phyloP scores from a whole-genome alignment of 805 yeast species.

The Yamadazyma kitorensis region DNA sequence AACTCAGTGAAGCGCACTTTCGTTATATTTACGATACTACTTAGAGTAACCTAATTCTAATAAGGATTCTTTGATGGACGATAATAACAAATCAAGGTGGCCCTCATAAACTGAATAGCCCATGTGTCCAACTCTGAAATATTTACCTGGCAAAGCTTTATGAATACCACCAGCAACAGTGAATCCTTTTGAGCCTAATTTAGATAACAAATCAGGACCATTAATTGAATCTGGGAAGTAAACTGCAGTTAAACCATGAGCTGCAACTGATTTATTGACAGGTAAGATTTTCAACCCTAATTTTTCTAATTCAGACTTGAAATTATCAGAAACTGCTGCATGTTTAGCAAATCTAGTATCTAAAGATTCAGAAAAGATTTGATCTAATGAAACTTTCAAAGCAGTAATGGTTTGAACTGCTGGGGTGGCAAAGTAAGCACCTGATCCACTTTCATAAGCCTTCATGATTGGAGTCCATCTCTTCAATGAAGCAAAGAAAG shows the following conservation, averaged over 20 bases:
- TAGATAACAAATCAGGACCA: conserved; percentile 62
- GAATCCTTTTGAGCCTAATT: conserved; percentile 64
- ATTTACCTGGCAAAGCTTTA: conserved; percentile 71
- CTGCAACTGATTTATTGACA: conserved; percentile 57
- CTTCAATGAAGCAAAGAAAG: conserved; percentile 69
- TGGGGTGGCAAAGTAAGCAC: conserved; percentile 96
- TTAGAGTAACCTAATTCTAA: conserved; percentile 17
- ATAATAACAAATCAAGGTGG: conserved; percentile 33
- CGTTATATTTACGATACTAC: background rate
- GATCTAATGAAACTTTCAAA: conserved; percentile 69
- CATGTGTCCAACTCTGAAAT: conserved; percentile 96
- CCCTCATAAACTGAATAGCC: conserved; percentile 63
- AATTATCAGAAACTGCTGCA: conserved; percentile 55
- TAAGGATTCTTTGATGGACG: conserved; percentile 32
- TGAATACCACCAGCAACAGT: conserved; percentile 90
- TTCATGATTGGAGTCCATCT: conserved; percentile 88
- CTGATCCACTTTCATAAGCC: conserved; percentile 76
- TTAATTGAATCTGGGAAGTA: conserved; percentile 75
- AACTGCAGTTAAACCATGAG: conserved; percentile 83
- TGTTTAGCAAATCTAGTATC: conserved; percentile 65
- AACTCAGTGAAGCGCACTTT: no score
- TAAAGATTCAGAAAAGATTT: conserved; percentile 56
- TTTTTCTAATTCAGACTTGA: conserved; percentile 56
- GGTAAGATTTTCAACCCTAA: conserved; percentile 72
- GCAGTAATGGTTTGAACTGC: conserved; percentile 85